Evolutionary conservation across 2,329 filamentous ascomycete species (phyloP).

Genomic region (Endothia cerciana): DNA sequence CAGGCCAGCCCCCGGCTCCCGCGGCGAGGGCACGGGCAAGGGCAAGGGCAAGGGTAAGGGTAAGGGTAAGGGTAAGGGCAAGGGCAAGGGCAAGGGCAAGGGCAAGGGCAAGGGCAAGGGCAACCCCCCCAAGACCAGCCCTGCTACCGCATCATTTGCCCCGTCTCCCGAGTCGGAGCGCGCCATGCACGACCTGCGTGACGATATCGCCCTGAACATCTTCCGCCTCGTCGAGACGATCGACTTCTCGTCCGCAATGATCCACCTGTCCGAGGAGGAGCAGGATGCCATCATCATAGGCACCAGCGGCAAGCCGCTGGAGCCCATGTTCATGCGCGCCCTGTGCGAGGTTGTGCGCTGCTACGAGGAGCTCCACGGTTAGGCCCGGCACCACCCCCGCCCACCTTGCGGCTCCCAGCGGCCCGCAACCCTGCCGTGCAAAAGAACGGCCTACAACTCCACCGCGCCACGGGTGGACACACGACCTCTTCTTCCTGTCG

Average conservation of each 20-base stretch:
- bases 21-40: conserved; percentile 18
- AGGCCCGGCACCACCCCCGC: neutral
- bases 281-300: conserved; percentile 16
- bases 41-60: too few species aligned
- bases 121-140: conserved; percentile 21
- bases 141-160: conserved; percentile 7
- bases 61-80: too few species aligned
- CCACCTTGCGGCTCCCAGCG: neutral
- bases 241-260: conserved; percentile 31
- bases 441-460: conserved; percentile 4
- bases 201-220: conserved; percentile 56
- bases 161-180: conserved; percentile 35
- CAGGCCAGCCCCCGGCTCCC: conserved; percentile 14
- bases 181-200: conserved; percentile 50
- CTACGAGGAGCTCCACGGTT: conserved; percentile 40
- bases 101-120: too few species aligned
- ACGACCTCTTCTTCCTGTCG: neutral
- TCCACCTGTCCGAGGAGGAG: conserved; percentile 19
- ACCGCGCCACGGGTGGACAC: neutral
- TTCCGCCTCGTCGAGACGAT: conserved; percentile 55
- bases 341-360: conserved; percentile 48
- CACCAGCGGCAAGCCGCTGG: conserved; percentile 34
- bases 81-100: too few species aligned
- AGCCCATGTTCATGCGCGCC: conserved; percentile 44
- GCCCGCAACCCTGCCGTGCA: neutral